Conservation (phyloP, 129 eudicot species). For the Tagetes erecta region DNA sequence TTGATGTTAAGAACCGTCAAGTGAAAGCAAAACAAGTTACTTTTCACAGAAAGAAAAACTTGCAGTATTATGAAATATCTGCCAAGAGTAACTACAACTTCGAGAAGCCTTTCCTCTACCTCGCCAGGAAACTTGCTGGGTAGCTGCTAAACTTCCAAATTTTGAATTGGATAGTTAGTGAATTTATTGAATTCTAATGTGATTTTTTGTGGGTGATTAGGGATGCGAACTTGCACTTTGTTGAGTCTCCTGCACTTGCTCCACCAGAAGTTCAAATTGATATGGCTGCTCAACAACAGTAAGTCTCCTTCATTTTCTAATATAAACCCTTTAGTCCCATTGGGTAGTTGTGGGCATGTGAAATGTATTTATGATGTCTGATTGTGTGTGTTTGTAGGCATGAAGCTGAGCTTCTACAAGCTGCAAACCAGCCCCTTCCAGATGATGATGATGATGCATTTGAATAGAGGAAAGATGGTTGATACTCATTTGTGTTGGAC, state of each 20-base stretch:
- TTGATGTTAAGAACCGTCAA: constrained; percentile 86
- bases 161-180: neutral
- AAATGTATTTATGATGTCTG: neutral
- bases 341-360: neutral
- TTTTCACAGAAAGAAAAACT: constrained; percentile 72
- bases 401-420: constrained; percentile 53
- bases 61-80: constrained; percentile 81
- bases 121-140: constrained; percentile 86
- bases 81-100: constrained; percentile 88
- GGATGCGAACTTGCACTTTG: constrained; percentile 74
- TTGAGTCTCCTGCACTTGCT: constrained; percentile 86
- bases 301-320: constrained; percentile 10
- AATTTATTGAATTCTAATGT: neutral
- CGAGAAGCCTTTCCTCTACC: constrained; percentile 80
- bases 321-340: neutral
- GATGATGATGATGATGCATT: constrained; percentile 72
- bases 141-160: constrained; percentile 17
- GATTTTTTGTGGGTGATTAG: constrained; percentile 26
- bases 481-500: neutral
- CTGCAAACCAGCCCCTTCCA: constrained; percentile 68
- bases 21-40: constrained; percentile 88
- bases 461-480: constrained; percentile 32
- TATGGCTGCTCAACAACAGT: constrained; percentile 70
- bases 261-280: constrained; percentile 85
- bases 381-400: constrained; percentile 40